Evolutionary conservation across 2,329 filamentous ascomycete genomes (phyloP), one percentile per base, ranked within the genome.

Genomic region (Stachybotrys chlorohalonatus): DNA sequence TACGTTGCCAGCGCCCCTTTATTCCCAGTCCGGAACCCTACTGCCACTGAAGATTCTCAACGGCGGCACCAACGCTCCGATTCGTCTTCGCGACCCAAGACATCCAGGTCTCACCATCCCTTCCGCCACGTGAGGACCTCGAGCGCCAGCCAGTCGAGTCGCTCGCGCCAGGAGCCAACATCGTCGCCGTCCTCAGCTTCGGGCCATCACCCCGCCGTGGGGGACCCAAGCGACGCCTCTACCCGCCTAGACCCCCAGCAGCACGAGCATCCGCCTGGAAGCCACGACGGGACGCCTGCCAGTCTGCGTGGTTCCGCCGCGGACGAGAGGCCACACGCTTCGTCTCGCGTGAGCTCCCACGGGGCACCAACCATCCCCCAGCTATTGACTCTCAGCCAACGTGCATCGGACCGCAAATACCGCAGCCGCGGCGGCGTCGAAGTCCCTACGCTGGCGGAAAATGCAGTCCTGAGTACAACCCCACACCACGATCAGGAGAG

Each of bases 381-480:
- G 52, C 24, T 24, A 24, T 4, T 24, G 24, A 2, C 36, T 42
- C 13, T 42, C 36, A 13, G 6, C 13, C 36, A 13, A 42, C 36
- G 36, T 24, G 24, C 49, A 9, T 45, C 50, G 32, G 50, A 45
- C 36, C 50, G 16, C 50, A 52, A 52, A 52, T 52, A 52, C 50
- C 50, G 50, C 50, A 52, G 32, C 32, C 61, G 57, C 55, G 58
- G 62, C 55, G 58, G 62, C 55, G 54, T 63, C 52, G 58, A 59
- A 45, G 52, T 59, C 36, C 55, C 66, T 31, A 53, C 62, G 53
- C 65, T 66, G 57, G 52, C 64, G 47, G 68, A 72, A 65, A 67
- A 73, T 73, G 68, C 66, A 57, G 60, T 64, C 65, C 71, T 74
- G 68, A 59, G 58, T 48, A 52, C 62, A 56, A 64, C 64, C 54